These are phyloP conservation scores for Aspergillus sp. DNA, from an alignment of 2,329 filamentous ascomycete species.

Conservation along the genomic window DNA sequence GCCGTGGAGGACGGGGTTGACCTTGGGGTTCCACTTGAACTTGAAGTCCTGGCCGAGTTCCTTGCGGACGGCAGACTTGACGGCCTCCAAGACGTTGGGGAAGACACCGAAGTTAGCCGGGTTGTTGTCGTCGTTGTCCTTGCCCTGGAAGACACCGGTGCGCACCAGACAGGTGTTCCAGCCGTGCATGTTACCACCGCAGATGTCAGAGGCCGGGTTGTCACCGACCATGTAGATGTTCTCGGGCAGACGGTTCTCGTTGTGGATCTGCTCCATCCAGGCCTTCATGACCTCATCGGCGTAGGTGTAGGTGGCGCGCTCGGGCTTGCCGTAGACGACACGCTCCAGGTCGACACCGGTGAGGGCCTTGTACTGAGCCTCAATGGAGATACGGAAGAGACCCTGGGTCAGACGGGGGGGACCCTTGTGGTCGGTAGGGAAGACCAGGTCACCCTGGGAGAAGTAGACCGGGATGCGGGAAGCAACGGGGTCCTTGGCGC, in stretches of 20 bases:
- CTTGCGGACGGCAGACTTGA: conserved; percentile 67
- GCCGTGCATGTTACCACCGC: conserved; percentile 77
- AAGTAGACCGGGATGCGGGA: conserved; percentile 75
- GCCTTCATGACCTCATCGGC: conserved; percentile 71
- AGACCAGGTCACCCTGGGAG: conserved; percentile 65
- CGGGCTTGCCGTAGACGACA: conserved; percentile 75
- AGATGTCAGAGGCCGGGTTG: conserved; percentile 72
- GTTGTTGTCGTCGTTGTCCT: conserved; percentile 74
- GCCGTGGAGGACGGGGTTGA: conserved; percentile 66
- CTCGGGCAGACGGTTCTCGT: conserved; percentile 67
- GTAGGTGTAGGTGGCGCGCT: conserved; percentile 75
- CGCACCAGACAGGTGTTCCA: conserved; percentile 80
- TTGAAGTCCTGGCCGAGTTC: conserved; percentile 73
- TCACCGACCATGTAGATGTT: conserved; percentile 79
- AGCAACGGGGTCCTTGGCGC: conserved; percentile 65
- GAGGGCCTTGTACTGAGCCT: conserved; percentile 65
- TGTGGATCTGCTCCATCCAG: conserved; percentile 77
- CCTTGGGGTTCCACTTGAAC: conserved; percentile 70
- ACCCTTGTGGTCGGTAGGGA: conserved; percentile 65
- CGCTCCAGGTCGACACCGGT: conserved; percentile 72
- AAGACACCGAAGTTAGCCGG: conserved; percentile 78
- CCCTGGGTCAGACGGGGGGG: conserved; percentile 70
- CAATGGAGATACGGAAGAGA: conserved; percentile 72
- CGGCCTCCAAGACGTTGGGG: conserved; percentile 70
- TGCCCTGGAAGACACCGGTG: conserved; percentile 77